Conservation (phyloP, 352 stramenopile genomes). For the Globisporangium ultimum region DNA sequence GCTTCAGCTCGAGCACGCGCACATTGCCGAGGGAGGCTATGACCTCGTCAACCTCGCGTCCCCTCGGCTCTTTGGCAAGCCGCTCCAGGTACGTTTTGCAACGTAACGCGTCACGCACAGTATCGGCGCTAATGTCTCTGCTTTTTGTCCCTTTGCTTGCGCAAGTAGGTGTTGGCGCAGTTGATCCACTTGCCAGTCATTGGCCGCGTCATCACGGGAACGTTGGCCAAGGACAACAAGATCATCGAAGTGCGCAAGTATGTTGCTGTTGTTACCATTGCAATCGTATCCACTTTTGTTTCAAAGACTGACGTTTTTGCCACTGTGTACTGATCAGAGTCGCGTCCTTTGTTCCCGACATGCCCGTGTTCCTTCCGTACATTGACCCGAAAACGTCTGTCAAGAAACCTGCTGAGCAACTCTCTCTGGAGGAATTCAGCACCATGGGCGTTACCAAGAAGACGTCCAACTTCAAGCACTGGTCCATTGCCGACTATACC, state of each 20-base stretch:
- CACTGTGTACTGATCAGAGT: conserved; percentile 19
- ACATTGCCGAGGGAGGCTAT: conserved; percentile 29
- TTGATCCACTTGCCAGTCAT: conserved; percentile 43
- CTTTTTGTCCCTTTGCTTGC: neutral
- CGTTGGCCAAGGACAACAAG: conserved; percentile 55
- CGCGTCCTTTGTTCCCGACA: conserved; percentile 55
- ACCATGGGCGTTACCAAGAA: conserved; percentile 16
- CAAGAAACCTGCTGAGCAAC: conserved; percentile 11
- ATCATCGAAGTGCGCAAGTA: conserved; percentile 57
- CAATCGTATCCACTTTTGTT: too few species aligned
- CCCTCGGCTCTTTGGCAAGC: conserved; percentile 44
- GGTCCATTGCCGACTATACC: conserved; percentile 69
- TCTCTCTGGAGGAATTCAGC: conserved; percentile 30
- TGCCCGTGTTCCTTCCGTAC: conserved; percentile 84
- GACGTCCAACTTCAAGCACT: conserved; percentile 46
- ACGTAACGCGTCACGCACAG: too few species aligned
- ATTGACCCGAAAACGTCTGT: conserved; percentile 34
- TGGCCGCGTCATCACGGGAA: conserved; percentile 40
- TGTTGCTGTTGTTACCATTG: neutral
- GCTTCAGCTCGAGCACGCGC: conserved; percentile 34
- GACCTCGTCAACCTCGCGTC: conserved; percentile 47
- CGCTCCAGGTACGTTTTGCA: conserved; percentile 24
- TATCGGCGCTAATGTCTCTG: neutral
- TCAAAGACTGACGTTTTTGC: neutral
- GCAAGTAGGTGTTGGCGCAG: conserved; percentile 24